Evolutionary conservation across 306 rosid genomes (phyloP), one percentile per base, ranked within the genome.

Genomic region (Dalbergia oliveri): DNA sequence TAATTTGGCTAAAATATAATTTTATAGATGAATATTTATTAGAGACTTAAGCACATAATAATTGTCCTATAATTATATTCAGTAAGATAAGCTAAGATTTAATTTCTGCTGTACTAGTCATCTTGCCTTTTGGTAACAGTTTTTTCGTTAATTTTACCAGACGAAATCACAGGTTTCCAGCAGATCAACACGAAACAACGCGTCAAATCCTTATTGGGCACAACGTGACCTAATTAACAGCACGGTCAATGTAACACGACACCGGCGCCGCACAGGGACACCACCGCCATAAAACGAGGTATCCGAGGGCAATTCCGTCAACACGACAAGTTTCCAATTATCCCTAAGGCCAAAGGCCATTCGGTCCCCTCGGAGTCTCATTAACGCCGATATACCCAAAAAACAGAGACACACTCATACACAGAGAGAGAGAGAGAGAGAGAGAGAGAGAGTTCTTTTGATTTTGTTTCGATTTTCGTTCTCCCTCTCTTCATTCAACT

Each of bases 361-460:
- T 26, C 67, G 75, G 88, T 86, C 92, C 33, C 33, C 87, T 67
- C 79, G 44, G 80, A 79, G 88, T 85, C 89, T 85, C 85, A 16
- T 74, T 50, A 67, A 57, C 80, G 45, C 69, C 77, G 66, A 73
- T 65, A 47, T 58, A 78, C 35, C 75, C 71, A 57, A 77, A 64
- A 77, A 10, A 35, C n/a, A 15, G 8, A 34, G 8, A 26, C 66
- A 75, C 62, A 23, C 76, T 10, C 45, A 33, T 39, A n/a, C 9
- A 41, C 18, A 61, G 39, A 60, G 39, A 11, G 8, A 11, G 37
- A 11, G 39, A 65, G 4, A 75, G 12, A 66, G 15, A 58, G 41
- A 43, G 63, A 57, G 16, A 73, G 59, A 54, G 47, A 37, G 34
- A 12, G 45, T 13, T 9, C 12, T 47, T 74, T 76, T 26, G 49